Percentiles rank a stretch among this genome's conserved stretches.
These are phyloP conservation scores for Boletus pseudo-olivaceus DNA, from an alignment of 768 basidiomycete genomes.

Conservation along the genomic window DNA sequence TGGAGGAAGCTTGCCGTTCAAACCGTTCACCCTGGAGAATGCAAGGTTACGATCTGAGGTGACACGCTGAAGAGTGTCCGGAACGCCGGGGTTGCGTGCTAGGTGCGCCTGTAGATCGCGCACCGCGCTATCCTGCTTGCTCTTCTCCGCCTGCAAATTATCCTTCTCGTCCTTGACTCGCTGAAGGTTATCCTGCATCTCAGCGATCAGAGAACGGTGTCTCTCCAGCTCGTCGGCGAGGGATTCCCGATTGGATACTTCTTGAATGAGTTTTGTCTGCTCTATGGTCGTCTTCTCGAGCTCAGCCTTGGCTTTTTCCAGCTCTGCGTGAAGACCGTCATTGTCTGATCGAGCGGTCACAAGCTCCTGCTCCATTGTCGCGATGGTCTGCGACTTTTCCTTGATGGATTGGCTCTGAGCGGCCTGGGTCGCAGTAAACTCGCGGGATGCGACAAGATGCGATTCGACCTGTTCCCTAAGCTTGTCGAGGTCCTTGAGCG, in stretches of 20 bases:
- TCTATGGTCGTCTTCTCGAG: slow-evolving; percentile 55
- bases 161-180: slow-evolving; percentile 83
- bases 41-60: slow-evolving; percentile 49
- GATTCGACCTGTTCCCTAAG: slow-evolving; percentile 51
- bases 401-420: slow-evolving; percentile 46
- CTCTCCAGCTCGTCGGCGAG: slow-evolving; percentile 72
- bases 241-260: slow-evolving; percentile 72
- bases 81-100: slow-evolving; percentile 45
- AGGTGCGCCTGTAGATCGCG: slow-evolving; percentile 78
- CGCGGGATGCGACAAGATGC: slow-evolving; percentile 45
- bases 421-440: slow-evolving; percentile 34
- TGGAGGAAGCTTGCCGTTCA: slow-evolving; percentile 79
- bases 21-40: slow-evolving; percentile 55
- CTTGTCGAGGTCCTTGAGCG: slow-evolving; percentile 46
- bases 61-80: slow-evolving; percentile 47
- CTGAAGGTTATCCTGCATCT: slow-evolving; percentile 75
- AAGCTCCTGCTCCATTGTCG: slow-evolving; percentile 50
- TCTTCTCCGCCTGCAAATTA: slow-evolving; percentile 67
- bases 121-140: slow-evolving; percentile 60
- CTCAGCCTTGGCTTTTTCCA: slow-evolving; percentile 53
- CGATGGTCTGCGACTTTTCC: slow-evolving; percentile 48
- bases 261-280: slow-evolving; percentile 61
- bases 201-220: slow-evolving; percentile 71
- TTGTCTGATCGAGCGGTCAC: slow-evolving; percentile 37
- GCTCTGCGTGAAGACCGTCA: slow-evolving; percentile 39